Base-by-base conservation (phyloP, 306 rosid genomes). In the Canavalia gladiata region DNA sequence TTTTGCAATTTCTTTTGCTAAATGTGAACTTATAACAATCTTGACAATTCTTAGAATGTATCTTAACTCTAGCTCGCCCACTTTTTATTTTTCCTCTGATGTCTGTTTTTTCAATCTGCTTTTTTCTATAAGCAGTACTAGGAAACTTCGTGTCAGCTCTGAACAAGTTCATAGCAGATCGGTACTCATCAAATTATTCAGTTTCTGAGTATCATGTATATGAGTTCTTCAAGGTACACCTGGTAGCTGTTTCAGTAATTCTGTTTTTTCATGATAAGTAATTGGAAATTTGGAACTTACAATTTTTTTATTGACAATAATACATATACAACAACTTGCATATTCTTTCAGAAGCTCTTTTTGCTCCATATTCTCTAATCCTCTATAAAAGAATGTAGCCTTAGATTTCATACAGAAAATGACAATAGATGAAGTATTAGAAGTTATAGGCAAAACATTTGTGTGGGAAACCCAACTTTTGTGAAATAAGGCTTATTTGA, bases 121-220 rank as follows among this genome's bases (percentile, higher is more conserved):
- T 52, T 69, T 81, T 59, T 76, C 8, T 49, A 6, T 68, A 50
- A 39, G 81, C 87, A 94, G 98, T 94, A 34, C 65, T 94, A 81
- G 98, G 98, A 28, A 92, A 90, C 87, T 94, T 94, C 18, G 92
- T 94, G 57, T 89, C 98, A 0, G 98, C 98, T 71, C 87, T 94
- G 69, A 94, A 94, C 90, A 71, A 86, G 83, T 94, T 94, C 72
- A 92, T 90, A 45, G 98, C 96, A 8, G 94, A 90, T 85, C 93
- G 84, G 8, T 94, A 94, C 71, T 87, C 86, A 39, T 87, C 91
- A 47, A 72, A 85, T 30, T 86, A 86, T 85, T 87, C 98, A 7
- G 94, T 94, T 77, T 90, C 97, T 6, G 94, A 94, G 84, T 94
- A 94, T 82, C 89, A 92, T 74, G 98, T 94, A 68, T 94, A 94